These are phyloP conservation scores for Gossypium longicalyx DNA, from an alignment of 345 rosid species.

Conservation along the genomic window DNA sequence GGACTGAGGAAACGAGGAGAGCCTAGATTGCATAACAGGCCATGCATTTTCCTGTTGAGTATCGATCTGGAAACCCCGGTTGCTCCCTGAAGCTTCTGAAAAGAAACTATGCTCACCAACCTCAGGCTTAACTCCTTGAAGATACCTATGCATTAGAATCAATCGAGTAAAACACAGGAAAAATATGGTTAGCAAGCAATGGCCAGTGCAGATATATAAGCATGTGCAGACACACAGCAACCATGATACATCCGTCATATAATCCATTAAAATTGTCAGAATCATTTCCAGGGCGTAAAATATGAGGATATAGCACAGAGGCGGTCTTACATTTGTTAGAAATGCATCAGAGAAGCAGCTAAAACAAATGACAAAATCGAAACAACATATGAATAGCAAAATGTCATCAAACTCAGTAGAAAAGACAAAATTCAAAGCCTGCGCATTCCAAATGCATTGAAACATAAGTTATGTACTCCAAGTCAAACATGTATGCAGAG, in stretches of 20 bases:
- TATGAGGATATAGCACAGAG: background rate
- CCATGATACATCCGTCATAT: background rate
- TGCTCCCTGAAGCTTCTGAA: constrained; percentile 41
- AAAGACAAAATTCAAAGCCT: background rate
- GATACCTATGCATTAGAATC: constrained; percentile 28
- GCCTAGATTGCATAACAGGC: constrained; percentile 43
- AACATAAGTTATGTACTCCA: background rate
- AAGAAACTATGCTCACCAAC: constrained; percentile 42
- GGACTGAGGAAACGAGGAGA: constrained; percentile 21
- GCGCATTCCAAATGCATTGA: background rate
- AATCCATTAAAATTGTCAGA: background rate
- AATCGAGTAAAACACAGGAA: background rate
- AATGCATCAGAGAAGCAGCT: background rate
- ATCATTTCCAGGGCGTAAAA: background rate
- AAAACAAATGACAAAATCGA: background rate
- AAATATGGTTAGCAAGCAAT: background rate
- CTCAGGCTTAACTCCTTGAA: constrained; percentile 42
- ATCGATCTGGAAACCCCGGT: constrained; percentile 29
- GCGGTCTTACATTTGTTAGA: background rate
- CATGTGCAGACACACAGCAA: background rate
- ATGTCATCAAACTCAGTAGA: background rate
- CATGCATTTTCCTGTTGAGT: constrained; percentile 32
- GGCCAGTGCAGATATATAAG: background rate
- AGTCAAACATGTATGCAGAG: constrained; percentile 5
- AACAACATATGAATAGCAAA: background rate